These are phyloP conservation scores for Spirogloea muscicola DNA, from an alignment of 139 green algal species.

Conservation along the genomic window DNA sequence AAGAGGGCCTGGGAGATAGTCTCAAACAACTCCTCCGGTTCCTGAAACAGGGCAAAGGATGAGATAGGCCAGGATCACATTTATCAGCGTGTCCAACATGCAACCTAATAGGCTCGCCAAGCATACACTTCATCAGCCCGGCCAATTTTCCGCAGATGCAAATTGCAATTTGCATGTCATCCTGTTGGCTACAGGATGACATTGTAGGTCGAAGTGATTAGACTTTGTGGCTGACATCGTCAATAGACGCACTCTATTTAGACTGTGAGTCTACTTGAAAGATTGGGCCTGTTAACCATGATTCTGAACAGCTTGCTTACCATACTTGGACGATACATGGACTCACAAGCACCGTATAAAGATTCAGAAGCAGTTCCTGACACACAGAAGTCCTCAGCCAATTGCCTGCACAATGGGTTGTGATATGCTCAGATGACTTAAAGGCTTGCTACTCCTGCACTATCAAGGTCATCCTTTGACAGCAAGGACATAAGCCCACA, in stretches of 20 bases:
- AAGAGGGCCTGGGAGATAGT: conserved; percentile 85
- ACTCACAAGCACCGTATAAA: conserved; percentile 95
- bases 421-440: not conserved
- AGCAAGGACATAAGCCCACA: too few relatives aligned
- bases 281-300: not conserved
- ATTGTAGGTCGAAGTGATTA: too few relatives aligned
- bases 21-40: conserved; percentile 96
- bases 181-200: too few relatives aligned
- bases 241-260: too few relatives aligned
- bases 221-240: too few relatives aligned
- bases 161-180: conserved; percentile 21
- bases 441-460: not conserved
- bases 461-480: not conserved
- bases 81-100: too few relatives aligned
- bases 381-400: conserved; percentile 93
- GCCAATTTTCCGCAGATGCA: not conserved
- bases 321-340: conserved; percentile 84
- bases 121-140: not conserved
- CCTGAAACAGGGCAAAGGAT: conserved; percentile 40
- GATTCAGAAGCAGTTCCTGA: conserved; percentile 81
- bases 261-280: not conserved
- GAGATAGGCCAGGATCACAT: not conserved
- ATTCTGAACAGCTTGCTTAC: conserved; percentile 8
- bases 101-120: too few relatives aligned
- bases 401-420: conserved; percentile 49